Evolutionary conservation across 148 eudicot species (phyloP).

Genomic region (Polygonum maritimum): DNA sequence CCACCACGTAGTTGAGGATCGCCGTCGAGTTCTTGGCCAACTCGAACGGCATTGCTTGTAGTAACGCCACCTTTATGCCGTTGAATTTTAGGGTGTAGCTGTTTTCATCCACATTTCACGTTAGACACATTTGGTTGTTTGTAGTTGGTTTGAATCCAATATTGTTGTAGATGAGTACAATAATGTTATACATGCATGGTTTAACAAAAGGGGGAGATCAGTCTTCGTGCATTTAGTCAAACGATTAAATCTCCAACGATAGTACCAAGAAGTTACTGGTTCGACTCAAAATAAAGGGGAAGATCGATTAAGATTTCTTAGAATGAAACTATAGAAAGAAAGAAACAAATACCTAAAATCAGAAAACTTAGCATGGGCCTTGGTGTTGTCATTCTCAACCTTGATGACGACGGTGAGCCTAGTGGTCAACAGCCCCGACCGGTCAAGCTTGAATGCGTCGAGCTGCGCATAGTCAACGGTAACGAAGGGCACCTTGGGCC

Average conservation of each 20-base stretch:
- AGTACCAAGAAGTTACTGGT: no score
- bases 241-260: no score
- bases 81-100: constrained; percentile 29
- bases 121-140: neutral
- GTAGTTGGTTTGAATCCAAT: no score
- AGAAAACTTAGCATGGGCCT: constrained; percentile 48
- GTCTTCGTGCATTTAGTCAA: no score
- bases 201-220: no score
- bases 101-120: neutral
- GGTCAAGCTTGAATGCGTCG: constrained; percentile 31
- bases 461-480: constrained; percentile 39
- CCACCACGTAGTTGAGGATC: constrained; percentile 25
- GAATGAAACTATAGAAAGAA: no score
- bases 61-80: constrained; percentile 32
- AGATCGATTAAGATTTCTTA: neutral
- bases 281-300: neutral
- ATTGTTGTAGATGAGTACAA: no score
- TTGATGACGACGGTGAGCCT: constrained; percentile 29
- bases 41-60: constrained; percentile 38
- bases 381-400: constrained; percentile 52
- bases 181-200: no score
- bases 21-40: constrained; percentile 30
- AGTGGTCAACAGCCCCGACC: constrained; percentile 38
- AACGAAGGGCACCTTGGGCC: constrained; percentile 50
- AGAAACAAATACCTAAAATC: constrained; percentile 20